phyloP scores from a whole-genome alignment of 306 rosid species.

The Trifolium dubium region DNA sequence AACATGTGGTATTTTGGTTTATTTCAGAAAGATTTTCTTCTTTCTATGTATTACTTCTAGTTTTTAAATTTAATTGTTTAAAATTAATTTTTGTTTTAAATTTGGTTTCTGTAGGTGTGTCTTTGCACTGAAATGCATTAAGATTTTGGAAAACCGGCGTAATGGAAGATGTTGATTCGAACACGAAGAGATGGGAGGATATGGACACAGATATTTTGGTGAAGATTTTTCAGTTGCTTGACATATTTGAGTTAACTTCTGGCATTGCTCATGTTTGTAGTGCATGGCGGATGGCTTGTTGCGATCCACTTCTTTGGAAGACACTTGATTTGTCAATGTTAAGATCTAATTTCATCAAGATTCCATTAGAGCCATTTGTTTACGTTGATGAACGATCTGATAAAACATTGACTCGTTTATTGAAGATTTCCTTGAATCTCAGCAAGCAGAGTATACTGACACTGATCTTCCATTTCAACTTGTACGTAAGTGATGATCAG shows the following conservation, averaged over 20 bases:
- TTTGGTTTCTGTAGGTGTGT: conserved; percentile 40
- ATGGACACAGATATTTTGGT: conserved; percentile 69
- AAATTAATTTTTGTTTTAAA: conserved; percentile 27
- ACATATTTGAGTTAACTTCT: conserved; percentile 60
- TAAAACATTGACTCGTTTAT: conserved; percentile 51
- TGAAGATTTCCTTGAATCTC: conserved; percentile 73
- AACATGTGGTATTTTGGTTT: neutral
- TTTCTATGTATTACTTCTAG: conserved; percentile 4
- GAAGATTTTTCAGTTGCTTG: conserved; percentile 72
- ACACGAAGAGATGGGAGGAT: conserved; percentile 70
- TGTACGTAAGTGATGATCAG: conserved; percentile 71
- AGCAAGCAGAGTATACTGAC: conserved; percentile 59
- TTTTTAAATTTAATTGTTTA: conserved; percentile 12
- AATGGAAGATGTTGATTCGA: conserved; percentile 58
- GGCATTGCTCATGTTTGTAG: conserved; percentile 81
- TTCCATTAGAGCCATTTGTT: conserved; percentile 76
- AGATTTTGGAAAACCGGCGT: conserved; percentile 44
- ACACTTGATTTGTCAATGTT: conserved; percentile 75
- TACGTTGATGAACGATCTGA: conserved; percentile 73
- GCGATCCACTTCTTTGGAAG: conserved; percentile 79
- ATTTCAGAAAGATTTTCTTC: conserved; percentile 1
- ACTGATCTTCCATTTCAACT: conserved; percentile 73
- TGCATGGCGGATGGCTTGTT: conserved; percentile 70
- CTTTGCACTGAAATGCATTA: neutral
- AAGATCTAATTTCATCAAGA: conserved; percentile 73